Base-by-base conservation (phyloP, 2,329 filamentous ascomycete genomes). In the Stachybotrys elegans region DNA sequence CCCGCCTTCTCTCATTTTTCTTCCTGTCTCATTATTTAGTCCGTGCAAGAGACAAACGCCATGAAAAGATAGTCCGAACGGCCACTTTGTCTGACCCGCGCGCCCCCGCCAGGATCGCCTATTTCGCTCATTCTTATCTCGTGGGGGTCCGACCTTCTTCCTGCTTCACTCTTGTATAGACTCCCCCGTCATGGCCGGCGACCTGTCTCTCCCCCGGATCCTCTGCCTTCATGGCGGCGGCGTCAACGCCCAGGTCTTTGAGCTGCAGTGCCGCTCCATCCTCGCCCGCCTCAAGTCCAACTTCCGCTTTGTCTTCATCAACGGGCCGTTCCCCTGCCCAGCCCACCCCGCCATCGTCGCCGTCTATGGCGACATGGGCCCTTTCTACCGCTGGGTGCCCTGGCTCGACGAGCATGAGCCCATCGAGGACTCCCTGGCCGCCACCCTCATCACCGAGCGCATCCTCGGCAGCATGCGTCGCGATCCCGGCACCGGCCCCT, bases 141-240 rank as follows among this genome's bases (percentile, higher is more conserved):
- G n/a, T n/a, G n/a, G n/a, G n/a, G n/a, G n/a, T n/a, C 35, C 25
- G 25, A 17, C 16, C 35, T 8, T 8, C 6, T 8, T 21, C 35
- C 16, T 19, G 5, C 16, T 12, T n/a, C 20, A 22, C 20, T 22
- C n/a, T n/a, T n/a, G n/a, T n/a, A n/a, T n/a, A n/a, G n/a, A 22
- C 38, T 6, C 22, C n/a, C 14, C 16, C 22, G 23, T 23, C 38
- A 40, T 40, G 38, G 14, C 38, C 23, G 39, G 34, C 43, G 47
- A 49, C 12, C 56, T 57, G 14, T 43, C 51, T 46, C 68, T 74
- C 22, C 85, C 85, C 4, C 82, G 86, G 47, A 80, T 91, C 52
- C 81, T 91, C 53, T 90, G 85, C 65, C 79, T 91, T n/a, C 86
- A 91, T 62, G 86, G 86, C 59, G 86, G 86, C 55, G 86, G 86